Evolutionary conservation across 2,329 filamentous ascomycete genomes (phyloP), one percentile per base, ranked within the genome.

Genomic region (Trichoderma gracile): DNA sequence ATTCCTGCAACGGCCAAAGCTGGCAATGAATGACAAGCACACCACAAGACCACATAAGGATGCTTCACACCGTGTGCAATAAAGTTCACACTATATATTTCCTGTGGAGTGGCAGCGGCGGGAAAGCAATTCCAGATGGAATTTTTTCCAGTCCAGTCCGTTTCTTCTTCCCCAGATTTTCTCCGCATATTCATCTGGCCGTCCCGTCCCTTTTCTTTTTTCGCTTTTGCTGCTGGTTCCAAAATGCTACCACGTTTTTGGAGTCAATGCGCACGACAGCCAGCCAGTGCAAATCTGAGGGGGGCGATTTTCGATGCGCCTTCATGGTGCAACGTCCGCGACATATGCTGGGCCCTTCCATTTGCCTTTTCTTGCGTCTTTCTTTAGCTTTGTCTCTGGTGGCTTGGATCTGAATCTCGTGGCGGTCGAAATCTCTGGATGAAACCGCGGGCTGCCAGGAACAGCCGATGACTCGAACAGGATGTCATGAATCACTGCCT

Each of bases 141-240:
- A 17, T 25, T 23, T 25, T 45, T 38, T 53, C 53, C 9, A 10
- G 9, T 33, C 30, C 33, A 14, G 12, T 58, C 14, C 27, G 30
- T 25, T 30, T 50, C 33, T 52, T 21, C 40, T 61, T 61, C 58
- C 58, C 58, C 58, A 54, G 58, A 54, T 61, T 61, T 61, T 61
- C 58, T 61, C 58, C 58, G 58, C 58, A 61, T 61, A 30, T n/a
- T n/a, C n/a, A 45, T 61, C 47, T 50, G 46, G 33, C 33, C 58
- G 38, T 52, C 33, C 47, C 46, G 46, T 43, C 42, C 33, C 47
- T 25, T 23, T 45, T 40, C 46, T 27, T 25, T 56, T 50, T 49
- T 5, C 33, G 30, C 8, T 50, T n/a, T n/a, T 50, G 1, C n/a
- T n/a, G 15, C 2, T 30, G n/a, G 5, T n/a, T 50, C 8, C 5